These are phyloP conservation scores for Triticum turgidum DNA, from an alignment of 176 grass and related monocot genomes.

Conservation along the genomic window DNA sequence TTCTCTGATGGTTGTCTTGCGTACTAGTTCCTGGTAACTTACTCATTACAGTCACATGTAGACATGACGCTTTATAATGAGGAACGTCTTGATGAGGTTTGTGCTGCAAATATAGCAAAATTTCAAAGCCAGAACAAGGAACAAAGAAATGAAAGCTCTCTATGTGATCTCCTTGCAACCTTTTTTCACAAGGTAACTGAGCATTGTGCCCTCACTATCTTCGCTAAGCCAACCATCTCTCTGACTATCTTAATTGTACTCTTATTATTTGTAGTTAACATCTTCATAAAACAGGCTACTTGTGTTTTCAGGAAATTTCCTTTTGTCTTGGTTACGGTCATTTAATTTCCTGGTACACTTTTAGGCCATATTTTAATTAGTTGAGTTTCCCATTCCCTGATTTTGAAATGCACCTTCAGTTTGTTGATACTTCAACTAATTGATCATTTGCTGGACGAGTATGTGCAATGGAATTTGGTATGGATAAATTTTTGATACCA, in stretches of 20 bases:
- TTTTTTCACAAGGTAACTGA: constrained; percentile 79
- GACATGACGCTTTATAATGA: constrained; percentile 35
- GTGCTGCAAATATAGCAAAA: constrained; percentile 64
- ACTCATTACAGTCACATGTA: constrained; percentile 43
- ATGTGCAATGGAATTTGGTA: background rate
- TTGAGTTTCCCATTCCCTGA: background rate
- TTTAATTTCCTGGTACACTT: background rate
- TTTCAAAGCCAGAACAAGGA: constrained; percentile 42
- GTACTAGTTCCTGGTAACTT: constrained; percentile 20
- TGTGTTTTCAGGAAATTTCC: background rate
- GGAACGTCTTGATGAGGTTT: constrained; percentile 57
- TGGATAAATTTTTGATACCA: background rate
- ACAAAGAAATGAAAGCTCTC: constrained; percentile 64
- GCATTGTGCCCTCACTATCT: background rate
- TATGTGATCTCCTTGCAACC: constrained; percentile 53
- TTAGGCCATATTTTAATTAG: constrained; percentile 3
- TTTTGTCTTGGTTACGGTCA: background rate
- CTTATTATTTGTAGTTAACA: constrained; percentile 5
- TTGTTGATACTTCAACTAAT: background rate
- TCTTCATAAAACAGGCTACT: constrained; percentile 6
- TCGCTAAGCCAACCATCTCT: constrained; percentile 7
- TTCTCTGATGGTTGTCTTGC: background rate
- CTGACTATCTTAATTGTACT: constrained; percentile 12
- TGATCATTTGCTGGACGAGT: background rate
- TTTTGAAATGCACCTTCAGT: background rate